Conservation (phyloP, 2,329 filamentous ascomycete genomes). For the Aaosphaeria arxii region DNA sequence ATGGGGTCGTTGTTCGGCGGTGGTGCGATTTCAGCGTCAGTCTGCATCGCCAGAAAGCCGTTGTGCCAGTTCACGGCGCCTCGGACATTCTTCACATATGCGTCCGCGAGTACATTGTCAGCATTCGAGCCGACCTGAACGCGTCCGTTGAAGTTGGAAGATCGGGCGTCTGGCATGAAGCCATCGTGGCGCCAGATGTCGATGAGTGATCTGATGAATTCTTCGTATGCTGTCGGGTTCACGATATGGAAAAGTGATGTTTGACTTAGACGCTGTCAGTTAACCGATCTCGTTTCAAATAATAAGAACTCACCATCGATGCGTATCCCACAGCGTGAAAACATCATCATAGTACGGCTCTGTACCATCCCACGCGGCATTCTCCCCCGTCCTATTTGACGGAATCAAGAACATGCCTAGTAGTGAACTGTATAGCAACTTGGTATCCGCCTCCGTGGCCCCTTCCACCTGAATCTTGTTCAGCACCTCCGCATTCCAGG, state of each 20-base stretch:
- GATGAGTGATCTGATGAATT: conserved; percentile 64
- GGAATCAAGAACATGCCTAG: conserved; percentile 70
- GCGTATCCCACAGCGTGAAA: conserved; percentile 66
- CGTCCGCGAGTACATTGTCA: conserved; percentile 71
- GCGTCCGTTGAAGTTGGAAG: conserved; percentile 66
- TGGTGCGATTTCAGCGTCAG: conserved; percentile 63
- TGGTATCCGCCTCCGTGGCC: conserved; percentile 54
- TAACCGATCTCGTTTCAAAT: too few species aligned
- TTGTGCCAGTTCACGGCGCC: conserved; percentile 61
- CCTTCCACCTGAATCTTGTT: conserved; percentile 62
- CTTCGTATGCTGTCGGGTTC: conserved; percentile 61
- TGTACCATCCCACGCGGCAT: conserved; percentile 60
- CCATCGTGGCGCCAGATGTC: conserved; percentile 66
- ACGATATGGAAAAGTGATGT: conserved; percentile 65
- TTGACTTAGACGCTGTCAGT: conserved; percentile 12
- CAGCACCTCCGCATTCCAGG: conserved; percentile 63
- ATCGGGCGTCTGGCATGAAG: conserved; percentile 64
- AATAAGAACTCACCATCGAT: conserved; percentile 51
- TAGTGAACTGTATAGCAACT: conserved; percentile 64
- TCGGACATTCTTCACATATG: conserved; percentile 65
- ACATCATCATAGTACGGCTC: conserved; percentile 73
- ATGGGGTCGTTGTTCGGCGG: conserved; percentile 56
- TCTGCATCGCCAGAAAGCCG: conserved; percentile 56
- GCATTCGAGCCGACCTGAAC: conserved; percentile 69
- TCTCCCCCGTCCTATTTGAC: conserved; percentile 69